phyloP scores from a whole-genome alignment of 768 basidiomycete genomes.

The Multifurca ochricompacta region DNA sequence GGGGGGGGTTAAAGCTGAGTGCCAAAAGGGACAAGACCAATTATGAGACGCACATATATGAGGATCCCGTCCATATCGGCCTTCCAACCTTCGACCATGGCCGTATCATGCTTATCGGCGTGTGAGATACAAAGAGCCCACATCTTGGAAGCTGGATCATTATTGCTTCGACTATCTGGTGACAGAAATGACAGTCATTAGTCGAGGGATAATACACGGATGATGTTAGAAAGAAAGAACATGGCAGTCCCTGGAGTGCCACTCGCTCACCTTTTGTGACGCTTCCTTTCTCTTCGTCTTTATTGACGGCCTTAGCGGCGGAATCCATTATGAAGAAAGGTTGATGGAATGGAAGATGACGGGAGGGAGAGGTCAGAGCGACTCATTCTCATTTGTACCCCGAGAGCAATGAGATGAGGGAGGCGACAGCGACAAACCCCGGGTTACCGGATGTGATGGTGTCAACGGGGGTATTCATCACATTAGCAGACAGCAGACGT shows the following conservation, averaged over 20 bases:
- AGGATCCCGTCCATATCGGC: conserved; percentile 17
- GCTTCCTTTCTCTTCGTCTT: conserved; percentile 7
- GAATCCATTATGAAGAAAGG: neutral
- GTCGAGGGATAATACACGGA: neutral
- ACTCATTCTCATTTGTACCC: no score
- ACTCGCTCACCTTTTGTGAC: neutral
- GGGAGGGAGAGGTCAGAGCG: neutral
- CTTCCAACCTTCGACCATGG: conserved; percentile 8
- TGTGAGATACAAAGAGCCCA: conserved; percentile 10
- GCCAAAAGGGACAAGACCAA: neutral
- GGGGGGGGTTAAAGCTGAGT: neutral
- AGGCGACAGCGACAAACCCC: no score
- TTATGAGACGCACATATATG: conserved; percentile 7
- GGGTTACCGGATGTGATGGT: no score
- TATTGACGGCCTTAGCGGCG: neutral
- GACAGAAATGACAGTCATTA: neutral
- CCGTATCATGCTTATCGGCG: neutral
- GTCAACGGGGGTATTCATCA: no score
- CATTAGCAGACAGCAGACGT: no score
- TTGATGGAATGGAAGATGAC: no score
- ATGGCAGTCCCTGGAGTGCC: no score
- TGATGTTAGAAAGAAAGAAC: neutral
- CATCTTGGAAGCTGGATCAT: conserved; percentile 14
- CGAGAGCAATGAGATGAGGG: no score
- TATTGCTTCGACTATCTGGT: neutral